Base-by-base conservation (phyloP, 1,139 yeast species). In the Chernovozyma aurita region DNA sequence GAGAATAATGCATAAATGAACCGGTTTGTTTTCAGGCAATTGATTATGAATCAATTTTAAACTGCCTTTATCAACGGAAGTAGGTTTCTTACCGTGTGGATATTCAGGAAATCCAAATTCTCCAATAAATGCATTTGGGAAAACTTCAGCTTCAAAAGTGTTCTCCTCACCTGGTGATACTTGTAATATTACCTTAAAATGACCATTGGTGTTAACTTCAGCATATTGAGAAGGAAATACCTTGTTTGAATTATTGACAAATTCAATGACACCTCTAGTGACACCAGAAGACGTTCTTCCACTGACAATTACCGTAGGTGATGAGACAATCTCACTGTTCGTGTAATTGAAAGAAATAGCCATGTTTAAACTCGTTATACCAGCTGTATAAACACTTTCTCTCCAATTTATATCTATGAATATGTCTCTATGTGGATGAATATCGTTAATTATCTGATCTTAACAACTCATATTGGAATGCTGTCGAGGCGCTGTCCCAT, bases 151-250 rank as follows among this genome's bases (percentile, higher is more conserved):
- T 37, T 50, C 41, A 32, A 84, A 57, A 2, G 48, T 54, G 48
- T 84, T 85, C 29, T 46, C 36, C 16, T 60, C 63, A 8, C 90
- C 88, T 0, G 85, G 79, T 13, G 80, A 75, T 22, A 90, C 70
- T 46, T 85, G 86, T 3, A 85, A 66, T 17, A 85, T 50, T 0
- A 85, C 86, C 54, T 87, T 90, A 68, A 88, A 92, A 42, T 73
- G 71, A 1, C 83, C 80, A 31, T 75, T 65, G 20, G 26, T 34
- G 39, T 80, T 77, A 8, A 88, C 76, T 42, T 90, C 95, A 51
- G 73, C 84, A 37, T 72, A 64, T 49, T 79, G 82, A 0, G 88
- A 76, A 0, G 96, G 95, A 43, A 77, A 84, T 26, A 73, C 73
- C 33, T 57, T 53, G 43, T 69, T 66, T 21, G 62, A 56, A 46